Percentiles rank a stretch among this genome's conserved stretches.
phyloP scores from a whole-genome alignment of 768 basidiomycete species.

The Rhizopogon vulgaris region DNA sequence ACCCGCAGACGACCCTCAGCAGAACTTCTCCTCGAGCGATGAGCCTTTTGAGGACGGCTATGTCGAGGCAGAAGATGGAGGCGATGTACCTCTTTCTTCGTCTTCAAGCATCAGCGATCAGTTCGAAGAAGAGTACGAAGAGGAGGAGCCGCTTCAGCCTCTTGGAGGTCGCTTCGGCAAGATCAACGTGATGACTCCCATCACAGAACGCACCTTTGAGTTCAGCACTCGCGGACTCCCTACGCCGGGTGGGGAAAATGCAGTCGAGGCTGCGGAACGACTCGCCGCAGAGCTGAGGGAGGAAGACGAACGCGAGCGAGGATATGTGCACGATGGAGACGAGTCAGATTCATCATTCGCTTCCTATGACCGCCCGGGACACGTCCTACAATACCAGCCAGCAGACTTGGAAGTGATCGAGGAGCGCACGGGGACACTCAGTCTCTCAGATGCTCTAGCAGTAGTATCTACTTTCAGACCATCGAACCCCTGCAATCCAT shows the following conservation, averaged over 20 bases:
- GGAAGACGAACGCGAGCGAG: constrained; percentile 9
- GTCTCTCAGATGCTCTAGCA: constrained; percentile 57
- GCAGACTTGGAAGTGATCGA: constrained; percentile 34
- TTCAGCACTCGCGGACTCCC: constrained; percentile 53
- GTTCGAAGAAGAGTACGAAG: constrained; percentile 23
- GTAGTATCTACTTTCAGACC: constrained; percentile 62
- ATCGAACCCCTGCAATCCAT: constrained; percentile 86
- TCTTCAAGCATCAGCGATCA: constrained; percentile 17
- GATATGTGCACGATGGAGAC: constrained; percentile 13
- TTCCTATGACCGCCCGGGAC: constrained; percentile 6
- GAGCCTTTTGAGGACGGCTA: constrained; percentile 28
- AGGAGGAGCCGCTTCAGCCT: constrained; percentile 33
- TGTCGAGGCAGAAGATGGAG: constrained; percentile 20
- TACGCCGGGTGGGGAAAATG: constrained; percentile 34
- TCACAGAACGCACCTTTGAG: constrained; percentile 91
- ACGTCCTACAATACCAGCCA: constrained; percentile 15
- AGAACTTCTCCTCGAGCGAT: constrained; percentile 27
- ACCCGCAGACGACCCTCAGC: constrained; percentile 8
- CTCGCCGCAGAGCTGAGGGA: constrained; percentile 38
- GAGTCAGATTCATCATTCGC: constrained; percentile 7
- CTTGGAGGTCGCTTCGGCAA: constrained; percentile 72
- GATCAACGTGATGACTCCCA: constrained; percentile 95
- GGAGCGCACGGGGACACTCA: constrained; percentile 59
- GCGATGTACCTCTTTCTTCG: constrained; percentile 19
- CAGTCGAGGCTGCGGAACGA: constrained; percentile 43